These are phyloP conservation scores for Sporothrix globosa DNA, from an alignment of 2,329 filamentous ascomycete species.

Conservation along the genomic window DNA sequence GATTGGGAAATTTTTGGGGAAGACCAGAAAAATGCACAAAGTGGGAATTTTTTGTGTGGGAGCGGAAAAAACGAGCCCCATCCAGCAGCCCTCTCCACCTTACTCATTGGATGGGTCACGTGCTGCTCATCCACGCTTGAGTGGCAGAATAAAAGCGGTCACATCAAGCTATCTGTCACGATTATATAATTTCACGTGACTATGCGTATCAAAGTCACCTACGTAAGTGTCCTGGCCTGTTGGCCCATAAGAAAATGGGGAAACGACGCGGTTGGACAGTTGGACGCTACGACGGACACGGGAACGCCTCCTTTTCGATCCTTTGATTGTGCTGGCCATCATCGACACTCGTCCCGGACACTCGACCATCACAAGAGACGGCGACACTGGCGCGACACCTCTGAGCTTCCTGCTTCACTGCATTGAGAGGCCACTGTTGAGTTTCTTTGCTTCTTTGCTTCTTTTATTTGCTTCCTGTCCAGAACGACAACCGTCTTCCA, in stretches of 20 bases:
- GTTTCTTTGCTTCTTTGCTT: not conserved
- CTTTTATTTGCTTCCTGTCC: not conserved
- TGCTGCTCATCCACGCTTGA: not conserved
- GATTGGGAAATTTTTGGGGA: conserved; percentile 30
- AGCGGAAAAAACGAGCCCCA: conserved; percentile 29
- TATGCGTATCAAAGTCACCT: not conserved
- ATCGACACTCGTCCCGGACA: not conserved
- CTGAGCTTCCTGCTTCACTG: conserved; percentile 11
- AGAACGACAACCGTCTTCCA: not conserved
- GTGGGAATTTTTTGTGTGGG: conserved; percentile 30
- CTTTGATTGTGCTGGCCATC: conserved; percentile 5
- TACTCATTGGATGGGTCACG: not conserved
- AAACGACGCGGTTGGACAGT: conserved; percentile 18
- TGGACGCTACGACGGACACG: not conserved
- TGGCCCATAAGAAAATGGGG: conserved; percentile 3
- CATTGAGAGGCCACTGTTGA: not conserved
- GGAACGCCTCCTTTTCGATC: conserved; percentile 23
- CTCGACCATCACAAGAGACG: conserved; percentile 15
- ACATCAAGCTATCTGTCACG: not conserved
- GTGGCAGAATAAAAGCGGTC: conserved; percentile 29
- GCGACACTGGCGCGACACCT: not conserved
- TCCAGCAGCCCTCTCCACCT: conserved; percentile 26
- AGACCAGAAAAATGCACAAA: conserved; percentile 14
- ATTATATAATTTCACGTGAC: conserved; percentile 5
- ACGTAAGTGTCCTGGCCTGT: conserved; percentile 14